Evolutionary conservation across 202 grass and related monocot genomes (phyloP).

Genomic region (Digitaria exilis): DNA sequence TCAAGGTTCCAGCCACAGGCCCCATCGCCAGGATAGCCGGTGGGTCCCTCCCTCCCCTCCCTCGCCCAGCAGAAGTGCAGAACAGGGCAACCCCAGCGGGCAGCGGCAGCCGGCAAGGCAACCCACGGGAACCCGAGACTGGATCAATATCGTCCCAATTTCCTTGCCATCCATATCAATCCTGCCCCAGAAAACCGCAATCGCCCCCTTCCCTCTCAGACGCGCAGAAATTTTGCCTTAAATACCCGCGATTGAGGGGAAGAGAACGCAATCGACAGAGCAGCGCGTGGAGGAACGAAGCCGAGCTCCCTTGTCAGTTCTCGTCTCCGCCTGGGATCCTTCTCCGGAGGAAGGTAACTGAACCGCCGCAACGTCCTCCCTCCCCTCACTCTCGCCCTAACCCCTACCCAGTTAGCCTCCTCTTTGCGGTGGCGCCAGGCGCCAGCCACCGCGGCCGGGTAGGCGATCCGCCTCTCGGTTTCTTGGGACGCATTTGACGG

Average conservation of each 20-base stretch:
- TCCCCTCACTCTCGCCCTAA: neutral
- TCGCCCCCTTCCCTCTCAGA: neutral
- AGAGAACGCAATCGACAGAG: neutral
- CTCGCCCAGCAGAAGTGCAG: neutral
- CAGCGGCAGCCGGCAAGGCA: too few species aligned
- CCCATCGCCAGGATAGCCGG: too few species aligned
- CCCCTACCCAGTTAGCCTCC: too few species aligned
- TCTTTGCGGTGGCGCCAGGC: neutral
- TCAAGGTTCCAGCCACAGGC: neutral
- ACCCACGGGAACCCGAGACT: neutral
- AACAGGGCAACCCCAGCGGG: neutral
- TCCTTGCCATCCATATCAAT: neutral
- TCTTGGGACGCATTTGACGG: neutral
- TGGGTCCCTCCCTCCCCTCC: neutral
- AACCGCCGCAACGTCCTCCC: neutral
- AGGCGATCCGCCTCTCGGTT: neutral
- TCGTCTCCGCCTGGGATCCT: too few species aligned
- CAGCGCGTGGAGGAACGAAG: neutral
- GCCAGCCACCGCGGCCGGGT: neutral
- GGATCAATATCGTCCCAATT: neutral
- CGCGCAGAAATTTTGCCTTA: slow-evolving; percentile 2
- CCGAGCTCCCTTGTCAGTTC: neutral
- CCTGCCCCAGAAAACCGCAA: neutral
- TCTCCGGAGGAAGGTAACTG: slow-evolving; percentile 6
- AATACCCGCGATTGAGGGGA: neutral